Conservation (phyloP, 2,329 filamentous ascomycete genomes). For the Pyrenophora teres region DNA sequence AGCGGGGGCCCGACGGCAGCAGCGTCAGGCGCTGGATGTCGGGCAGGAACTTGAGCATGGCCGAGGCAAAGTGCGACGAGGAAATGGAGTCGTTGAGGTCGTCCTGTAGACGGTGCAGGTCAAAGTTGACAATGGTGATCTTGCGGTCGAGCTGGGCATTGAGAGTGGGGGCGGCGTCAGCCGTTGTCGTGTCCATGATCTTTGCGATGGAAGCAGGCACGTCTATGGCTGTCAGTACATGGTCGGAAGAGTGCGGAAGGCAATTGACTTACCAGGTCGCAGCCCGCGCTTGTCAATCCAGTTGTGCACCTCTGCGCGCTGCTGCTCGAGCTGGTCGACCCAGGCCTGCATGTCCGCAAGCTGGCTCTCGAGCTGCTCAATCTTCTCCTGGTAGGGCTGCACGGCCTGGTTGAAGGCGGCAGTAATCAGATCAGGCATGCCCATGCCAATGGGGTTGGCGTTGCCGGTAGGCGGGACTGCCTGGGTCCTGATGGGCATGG, state of each 20-base stretch:
- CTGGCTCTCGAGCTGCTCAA: constrained; percentile 57
- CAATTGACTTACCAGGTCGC: constrained; percentile 52
- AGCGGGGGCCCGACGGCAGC: constrained; percentile 54
- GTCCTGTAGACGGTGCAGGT: constrained; percentile 61
- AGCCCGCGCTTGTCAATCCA: constrained; percentile 62
- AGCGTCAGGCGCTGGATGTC: constrained; percentile 57
- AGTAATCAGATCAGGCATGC: constrained; percentile 57
- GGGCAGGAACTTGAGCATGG: constrained; percentile 61
- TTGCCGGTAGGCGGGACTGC: constrained; percentile 29
- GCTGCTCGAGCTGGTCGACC: constrained; percentile 57
- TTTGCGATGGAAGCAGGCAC: constrained; percentile 58
- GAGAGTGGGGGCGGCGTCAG: constrained; percentile 56
- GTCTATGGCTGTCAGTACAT: constrained; percentile 45
- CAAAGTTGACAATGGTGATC: constrained; percentile 63
- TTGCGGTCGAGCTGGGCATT: constrained; percentile 63
- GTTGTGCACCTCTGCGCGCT: constrained; percentile 57
- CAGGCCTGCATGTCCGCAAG: constrained; percentile 56
- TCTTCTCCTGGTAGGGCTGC: constrained; percentile 58
- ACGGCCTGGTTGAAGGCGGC: constrained; percentile 60
- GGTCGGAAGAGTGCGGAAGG: background rate
- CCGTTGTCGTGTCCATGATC: constrained; percentile 57
- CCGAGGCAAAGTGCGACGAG: constrained; percentile 57
- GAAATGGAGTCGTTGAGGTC: constrained; percentile 60
- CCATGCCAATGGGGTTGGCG: constrained; percentile 41
- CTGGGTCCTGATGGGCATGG: constrained; percentile 30